Conservation (phyloP, 1,284 basidiomycete species). For the Pholiota adiposa region DNA sequence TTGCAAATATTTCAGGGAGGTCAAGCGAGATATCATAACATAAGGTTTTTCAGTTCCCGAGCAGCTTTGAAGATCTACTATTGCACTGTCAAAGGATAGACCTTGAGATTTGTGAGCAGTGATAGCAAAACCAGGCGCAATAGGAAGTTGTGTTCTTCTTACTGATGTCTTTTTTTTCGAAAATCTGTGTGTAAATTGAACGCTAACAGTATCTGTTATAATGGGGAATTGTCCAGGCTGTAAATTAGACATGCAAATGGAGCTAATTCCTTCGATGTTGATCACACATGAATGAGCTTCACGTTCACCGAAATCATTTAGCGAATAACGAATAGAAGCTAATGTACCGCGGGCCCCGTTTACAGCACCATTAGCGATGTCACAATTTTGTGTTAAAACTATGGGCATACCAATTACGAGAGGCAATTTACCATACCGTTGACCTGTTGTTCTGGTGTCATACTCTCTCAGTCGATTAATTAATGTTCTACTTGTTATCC, state of each 20-base stretch:
- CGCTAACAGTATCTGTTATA: conserved; percentile 21
- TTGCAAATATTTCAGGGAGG: conserved; percentile 26
- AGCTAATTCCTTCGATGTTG: not conserved
- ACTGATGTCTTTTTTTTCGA: conserved; percentile 23
- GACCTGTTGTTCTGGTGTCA: conserved; percentile 28
- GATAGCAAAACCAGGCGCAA: conserved; percentile 35
- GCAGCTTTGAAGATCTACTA: conserved; percentile 31
- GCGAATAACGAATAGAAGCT: conserved; percentile 26
- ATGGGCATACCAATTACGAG: conserved; percentile 41
- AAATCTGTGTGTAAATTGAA: conserved; percentile 28
- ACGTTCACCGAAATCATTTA: conserved; percentile 19
- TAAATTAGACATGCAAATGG: conserved; percentile 21
- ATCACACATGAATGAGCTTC: conserved; percentile 30
- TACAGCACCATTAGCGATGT: conserved; percentile 34
- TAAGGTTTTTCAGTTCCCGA: conserved; percentile 31
- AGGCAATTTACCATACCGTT: conserved; percentile 30
- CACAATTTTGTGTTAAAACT: conserved; percentile 36
- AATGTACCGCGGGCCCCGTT: conserved; percentile 38
- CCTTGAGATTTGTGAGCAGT: conserved; percentile 38
- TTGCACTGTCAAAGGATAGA: conserved; percentile 25
- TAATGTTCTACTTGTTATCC: not conserved
- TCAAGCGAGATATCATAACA: conserved; percentile 34
- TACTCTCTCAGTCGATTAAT: not conserved
- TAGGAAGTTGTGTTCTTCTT: conserved; percentile 30
- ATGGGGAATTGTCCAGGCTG: conserved; percentile 17